Evolutionary conservation across 176 grass and related monocot species (phyloP).

Genomic region (Dactylis glomerata): DNA sequence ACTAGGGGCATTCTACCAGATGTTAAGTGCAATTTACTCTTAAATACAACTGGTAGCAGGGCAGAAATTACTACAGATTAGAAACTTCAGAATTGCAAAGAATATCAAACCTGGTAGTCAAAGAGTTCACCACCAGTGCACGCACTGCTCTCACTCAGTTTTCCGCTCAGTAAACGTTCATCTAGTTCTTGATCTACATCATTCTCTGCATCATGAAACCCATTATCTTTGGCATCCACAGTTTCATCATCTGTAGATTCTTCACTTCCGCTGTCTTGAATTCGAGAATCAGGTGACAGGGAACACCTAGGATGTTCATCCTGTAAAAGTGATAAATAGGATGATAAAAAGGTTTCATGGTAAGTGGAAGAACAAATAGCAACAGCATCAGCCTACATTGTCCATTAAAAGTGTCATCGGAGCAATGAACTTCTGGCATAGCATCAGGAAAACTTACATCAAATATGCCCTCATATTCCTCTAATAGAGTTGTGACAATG

Average conservation of each 20-base stretch:
- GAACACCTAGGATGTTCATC: constrained; percentile 77
- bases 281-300: constrained; percentile 80
- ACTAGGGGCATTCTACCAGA: not conserved
- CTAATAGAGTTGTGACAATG: constrained; percentile 82
- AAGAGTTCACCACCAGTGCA: constrained; percentile 64
- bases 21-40: not conserved
- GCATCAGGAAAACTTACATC: constrained; percentile 60
- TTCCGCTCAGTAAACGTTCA: constrained; percentile 71
- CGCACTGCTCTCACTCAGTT: constrained; percentile 90
- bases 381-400: not conserved
- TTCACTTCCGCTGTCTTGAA: constrained; percentile 79
- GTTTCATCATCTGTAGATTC: constrained; percentile 76
- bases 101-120: constrained; percentile 76
- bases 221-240: constrained; percentile 72
- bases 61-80: constrained; percentile 1
- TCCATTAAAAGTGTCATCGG: constrained; percentile 15
- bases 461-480: constrained; percentile 89
- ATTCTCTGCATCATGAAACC: constrained; percentile 93
- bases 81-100: constrained; percentile 17
- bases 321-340: constrained; percentile 47
- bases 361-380: constrained; percentile 9
- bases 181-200: constrained; percentile 83
- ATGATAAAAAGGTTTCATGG: not conserved
- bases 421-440: constrained; percentile 5
- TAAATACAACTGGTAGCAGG: not conserved